These are phyloP conservation scores for Nannizzia gypsea DNA, from an alignment of 2,329 filamentous ascomycete species.

Conservation along the genomic window DNA sequence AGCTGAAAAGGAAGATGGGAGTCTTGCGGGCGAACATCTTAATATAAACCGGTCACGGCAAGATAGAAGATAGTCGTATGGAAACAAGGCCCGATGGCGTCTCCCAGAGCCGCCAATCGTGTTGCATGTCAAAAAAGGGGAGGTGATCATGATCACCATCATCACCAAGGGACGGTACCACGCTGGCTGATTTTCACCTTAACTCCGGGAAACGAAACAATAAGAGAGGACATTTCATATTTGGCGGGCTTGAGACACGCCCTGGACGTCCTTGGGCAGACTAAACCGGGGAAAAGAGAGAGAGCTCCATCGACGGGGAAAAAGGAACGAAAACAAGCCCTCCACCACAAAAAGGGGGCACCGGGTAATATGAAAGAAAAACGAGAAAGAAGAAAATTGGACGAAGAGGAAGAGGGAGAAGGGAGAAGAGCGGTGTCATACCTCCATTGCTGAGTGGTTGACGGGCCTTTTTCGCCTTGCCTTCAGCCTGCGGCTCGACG, in stretches of 20 bases:
- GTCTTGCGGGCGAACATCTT: background rate
- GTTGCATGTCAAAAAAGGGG: background rate
- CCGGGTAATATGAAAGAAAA: conserved; percentile 2
- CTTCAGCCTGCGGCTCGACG: conserved; percentile 7
- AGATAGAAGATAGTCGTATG: background rate
- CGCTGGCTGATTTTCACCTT: background rate
- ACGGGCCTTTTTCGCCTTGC: background rate
- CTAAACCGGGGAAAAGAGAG: background rate
- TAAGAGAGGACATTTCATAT: conserved; percentile 6
- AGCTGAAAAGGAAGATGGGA: background rate
- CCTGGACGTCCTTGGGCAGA: background rate
- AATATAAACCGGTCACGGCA: background rate
- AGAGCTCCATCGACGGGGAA: background rate
- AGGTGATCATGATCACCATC: background rate
- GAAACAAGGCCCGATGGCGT: background rate
- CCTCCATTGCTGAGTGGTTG: conserved; percentile 12
- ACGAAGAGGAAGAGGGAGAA: background rate
- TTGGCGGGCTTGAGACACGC: conserved; percentile 1
- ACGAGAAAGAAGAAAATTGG: background rate
- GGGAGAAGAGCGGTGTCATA: conserved; percentile 13
- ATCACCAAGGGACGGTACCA: background rate
- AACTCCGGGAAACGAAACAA: background rate
- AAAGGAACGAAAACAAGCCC: conserved; percentile 1
- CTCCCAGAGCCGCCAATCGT: background rate
- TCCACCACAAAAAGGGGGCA: background rate